Evolutionary conservation across 371 early-diverging fungal genomes (phyloP), one percentile per base, ranked within the genome.

Genomic region (Actinomortierella wolfii): DNA sequence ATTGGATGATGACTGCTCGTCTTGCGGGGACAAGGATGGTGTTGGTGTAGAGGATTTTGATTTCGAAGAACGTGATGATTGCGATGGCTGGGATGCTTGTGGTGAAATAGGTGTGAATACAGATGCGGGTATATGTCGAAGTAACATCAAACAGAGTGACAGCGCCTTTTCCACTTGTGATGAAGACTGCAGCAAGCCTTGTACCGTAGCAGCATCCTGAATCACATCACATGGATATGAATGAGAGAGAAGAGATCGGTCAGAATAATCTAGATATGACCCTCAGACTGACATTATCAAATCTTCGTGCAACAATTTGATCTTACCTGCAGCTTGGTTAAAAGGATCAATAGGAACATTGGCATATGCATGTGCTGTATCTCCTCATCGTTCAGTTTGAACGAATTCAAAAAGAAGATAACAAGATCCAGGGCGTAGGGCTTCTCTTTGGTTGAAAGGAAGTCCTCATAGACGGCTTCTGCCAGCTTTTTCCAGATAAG

Each of bases 301-400:
- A n/a, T n/a, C n/a, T n/a, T n/a, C n/a, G n/a, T n/a, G n/a, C n/a
- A n/a, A n/a, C n/a, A n/a, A n/a, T 45, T 45, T 23, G 18, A 23
- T 1, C 52, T 54, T 68, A 81, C 81, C 68, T 89, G 80, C 8
- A 87, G 73, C 50, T 81, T 83, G 47, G 81, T 79, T 17, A 88
- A 60, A 9, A 91, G 51, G 1, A 83, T 78, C 20, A 85, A 82
- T 39, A 93, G 54, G 17, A 92, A 80, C 61, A 93, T 75, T 0
- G 94, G 94, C 13, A 93, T 70, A 64, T 95, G 94, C 49, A 92
- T 80, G 17, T 89, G 88, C 48, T 82, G 78, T 39, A 86, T 87
- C 49, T 95, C 94, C 25, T 94, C 93, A 51, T 95, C 95, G 25
- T 84, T 83, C 39, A 92, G 73, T 54, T 88, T 85, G 65, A 92